Base-by-base conservation (phyloP, 495 filamentous ascomycete species). In the Penicillium soppii region DNA sequence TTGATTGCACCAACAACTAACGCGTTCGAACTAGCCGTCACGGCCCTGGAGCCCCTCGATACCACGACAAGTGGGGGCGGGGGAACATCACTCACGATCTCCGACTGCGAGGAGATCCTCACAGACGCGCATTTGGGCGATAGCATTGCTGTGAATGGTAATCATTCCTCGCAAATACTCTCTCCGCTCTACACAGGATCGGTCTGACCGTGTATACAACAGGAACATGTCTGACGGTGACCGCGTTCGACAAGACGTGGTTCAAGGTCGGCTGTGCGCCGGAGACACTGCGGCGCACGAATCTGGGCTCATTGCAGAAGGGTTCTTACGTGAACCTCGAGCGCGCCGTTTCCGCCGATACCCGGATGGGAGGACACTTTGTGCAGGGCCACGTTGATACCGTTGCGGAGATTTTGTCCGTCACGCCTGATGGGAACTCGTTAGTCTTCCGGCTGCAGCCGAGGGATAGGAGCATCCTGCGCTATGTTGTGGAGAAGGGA, bases 191-290 rank as follows among this genome's bases (percentile, higher is more conserved):
- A n/a, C n/a, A n/a, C n/a, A n/a, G n/a, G n/a, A n/a, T n/a, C n/a
- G n/a, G n/a, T n/a, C n/a, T n/a, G n/a, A n/a, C n/a, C n/a, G n/a
- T n/a, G n/a, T n/a, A n/a, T n/a, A n/a, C n/a, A 26, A 46, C 50
- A 84, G 83, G 84, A 62, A 87, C 86, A 49, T 90, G 94, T 73
- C 83, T 99, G n/a, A 99, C 94, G 32, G 85, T 96, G 25, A 95
- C 90, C 16, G 75, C 80, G 54, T 90, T 95, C 74, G 74, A 77
- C 57, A 73, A 74, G 32, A 64, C 67, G 43, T 74, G 73, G 50
- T 99, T 99, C 86, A 95, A 87, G 53, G 91, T 97, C 56, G 92
- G 94, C 68, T 85, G 96, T 57, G 90, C 94, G 2, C 94, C 95
- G 57, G 94, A 99, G 71, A 97, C 95, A 7, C 87, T 99, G 21